A percentile compares a stretch with the other conserved stretches of the same genome.
phyloP scores from a whole-genome alignment of 202 grass and related monocot genomes.

The Zizania palustris region DNA sequence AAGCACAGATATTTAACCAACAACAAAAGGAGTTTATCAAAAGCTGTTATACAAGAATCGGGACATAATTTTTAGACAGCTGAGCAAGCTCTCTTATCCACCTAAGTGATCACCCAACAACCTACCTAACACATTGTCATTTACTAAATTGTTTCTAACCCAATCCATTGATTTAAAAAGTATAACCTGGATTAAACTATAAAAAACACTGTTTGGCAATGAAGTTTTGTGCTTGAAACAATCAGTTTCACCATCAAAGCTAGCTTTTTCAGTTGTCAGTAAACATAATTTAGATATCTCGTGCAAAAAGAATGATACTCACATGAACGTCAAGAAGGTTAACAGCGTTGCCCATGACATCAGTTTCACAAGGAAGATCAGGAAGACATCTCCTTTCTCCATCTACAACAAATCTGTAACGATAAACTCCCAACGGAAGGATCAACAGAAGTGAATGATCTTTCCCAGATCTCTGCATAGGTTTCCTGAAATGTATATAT shows the following conservation, averaged over 20 bases:
- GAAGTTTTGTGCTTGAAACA: not conserved
- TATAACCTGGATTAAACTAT: conserved; percentile 4
- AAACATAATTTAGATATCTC: conserved; percentile 1
- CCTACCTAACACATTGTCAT: not conserved
- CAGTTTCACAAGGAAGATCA: conserved; percentile 80
- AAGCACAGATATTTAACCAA: conserved; percentile 10
- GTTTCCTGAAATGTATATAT: conserved; percentile 62
- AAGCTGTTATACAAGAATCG: not conserved
- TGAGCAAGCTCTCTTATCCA: not conserved
- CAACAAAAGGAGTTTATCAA: not conserved
- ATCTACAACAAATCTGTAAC: conserved; percentile 90
- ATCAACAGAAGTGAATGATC: conserved; percentile 86
- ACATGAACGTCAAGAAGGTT: conserved; percentile 99
- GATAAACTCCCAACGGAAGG: conserved; percentile 87
- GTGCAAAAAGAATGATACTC: conserved; percentile 54
- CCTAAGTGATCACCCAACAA: conserved; percentile 15
- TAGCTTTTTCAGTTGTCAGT: not conserved
- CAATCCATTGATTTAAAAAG: not conserved
- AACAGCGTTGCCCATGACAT: conserved; percentile 67
- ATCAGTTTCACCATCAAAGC: conserved; percentile 15
- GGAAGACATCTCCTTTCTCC: conserved; percentile 75
- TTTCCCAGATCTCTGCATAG: conserved; percentile 91
- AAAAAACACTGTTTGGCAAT: conserved; percentile 6
- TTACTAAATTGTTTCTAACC: conserved; percentile 7
- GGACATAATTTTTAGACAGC: conserved; percentile 9